Evolutionary conservation across 2,329 filamentous ascomycete genomes (phyloP), one percentile per base, ranked within the genome.

Genomic region (Venturia effusa): DNA sequence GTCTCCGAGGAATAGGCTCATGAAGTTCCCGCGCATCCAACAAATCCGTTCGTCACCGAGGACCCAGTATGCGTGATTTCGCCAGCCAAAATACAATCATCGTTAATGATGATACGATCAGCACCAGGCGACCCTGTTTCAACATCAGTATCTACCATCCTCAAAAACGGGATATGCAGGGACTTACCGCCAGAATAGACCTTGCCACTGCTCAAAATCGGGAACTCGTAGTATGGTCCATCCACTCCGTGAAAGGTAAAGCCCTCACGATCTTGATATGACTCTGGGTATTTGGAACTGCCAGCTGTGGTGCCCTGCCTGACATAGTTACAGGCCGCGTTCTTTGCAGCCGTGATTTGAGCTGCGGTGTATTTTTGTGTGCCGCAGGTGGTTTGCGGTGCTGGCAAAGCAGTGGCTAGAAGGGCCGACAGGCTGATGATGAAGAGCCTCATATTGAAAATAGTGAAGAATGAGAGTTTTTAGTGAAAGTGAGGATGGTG

Each of bases 41-140:
- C 84, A 74, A 90, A 90, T 74, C 82, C 78, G 72, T 89, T 85
- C 8, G 85, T 85, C 61, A 80, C 83, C 30, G 51, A 57, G 22
- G 87, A 87, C 34, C 87, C 87, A 27, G 84, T 88, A 70, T 90
- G 88, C 0, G 88, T 90, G 67, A 90, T 88, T 34, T 82, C 77
- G 43, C 85, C 87, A 17, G 85, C 87, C 55, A 83, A 79, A 64
- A 80, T 65, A 68, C 86, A 82, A 19, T 74, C 66, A 0, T 70
- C 77, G 70, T 84, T 86, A 75, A 89, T 84, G 39, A 88, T 74
- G 62, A 89, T 83, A 61, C 87, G 84, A 71, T 89, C 86, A 22
- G 87, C 76, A 43, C 87, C 87, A 0, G 87, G 87, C 1, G 81
- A 82, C 30, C 84, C 84, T 81, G 37, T 61, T 27, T 54, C 40